These are phyloP conservation scores for Pythium dissimile DNA, from an alignment of 352 stramenopile species.

Conservation along the genomic window DNA sequence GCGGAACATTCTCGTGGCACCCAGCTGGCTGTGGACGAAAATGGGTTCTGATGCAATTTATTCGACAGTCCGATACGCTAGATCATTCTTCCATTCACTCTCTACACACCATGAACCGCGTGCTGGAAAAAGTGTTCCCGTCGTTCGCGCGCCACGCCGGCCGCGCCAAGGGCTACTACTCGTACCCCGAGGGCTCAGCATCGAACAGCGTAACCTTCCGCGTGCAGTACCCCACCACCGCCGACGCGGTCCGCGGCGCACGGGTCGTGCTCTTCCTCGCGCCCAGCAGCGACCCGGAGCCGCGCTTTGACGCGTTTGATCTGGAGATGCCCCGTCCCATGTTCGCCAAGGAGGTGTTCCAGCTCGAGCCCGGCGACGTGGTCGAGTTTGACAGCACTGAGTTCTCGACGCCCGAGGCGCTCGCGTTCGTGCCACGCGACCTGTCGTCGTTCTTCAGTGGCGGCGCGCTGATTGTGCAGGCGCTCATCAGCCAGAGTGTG, in stretches of 20 bases:
- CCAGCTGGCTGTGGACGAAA: too few species aligned
- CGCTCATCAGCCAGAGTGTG: slow-evolving; percentile 59
- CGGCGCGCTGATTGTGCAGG: slow-evolving; percentile 65
- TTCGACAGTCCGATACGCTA: too few species aligned
- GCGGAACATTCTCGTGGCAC: too few species aligned
- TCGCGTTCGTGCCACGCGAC: slow-evolving; percentile 59
- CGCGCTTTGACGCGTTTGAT: slow-evolving; percentile 56
- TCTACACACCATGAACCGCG: slow-evolving; percentile 49
- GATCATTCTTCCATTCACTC: too few species aligned
- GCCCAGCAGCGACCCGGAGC: slow-evolving; percentile 31
- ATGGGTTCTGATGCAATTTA: too few species aligned
- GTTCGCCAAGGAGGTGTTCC: slow-evolving; percentile 63
- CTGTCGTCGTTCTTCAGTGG: slow-evolving; percentile 37
- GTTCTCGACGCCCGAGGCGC: slow-evolving; percentile 51
- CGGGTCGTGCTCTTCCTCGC: slow-evolving; percentile 70
- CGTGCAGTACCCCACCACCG: slow-evolving; percentile 40
- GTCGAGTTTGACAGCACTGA: slow-evolving; percentile 65
- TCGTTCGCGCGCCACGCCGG: slow-evolving; percentile 44
- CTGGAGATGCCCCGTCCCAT: slow-evolving; percentile 52
- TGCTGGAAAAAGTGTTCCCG: slow-evolving; percentile 65
- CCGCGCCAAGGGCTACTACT: slow-evolving; percentile 47
- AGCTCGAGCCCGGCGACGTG: slow-evolving; percentile 45
- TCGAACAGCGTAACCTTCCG: slow-evolving; percentile 51
- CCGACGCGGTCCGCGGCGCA: slow-evolving; percentile 32
- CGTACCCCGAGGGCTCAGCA: slow-evolving; percentile 49